phyloP scores from a whole-genome alignment of 2,329 filamentous ascomycete species.

The Nothophaeocryptopus gaeumannii region DNA sequence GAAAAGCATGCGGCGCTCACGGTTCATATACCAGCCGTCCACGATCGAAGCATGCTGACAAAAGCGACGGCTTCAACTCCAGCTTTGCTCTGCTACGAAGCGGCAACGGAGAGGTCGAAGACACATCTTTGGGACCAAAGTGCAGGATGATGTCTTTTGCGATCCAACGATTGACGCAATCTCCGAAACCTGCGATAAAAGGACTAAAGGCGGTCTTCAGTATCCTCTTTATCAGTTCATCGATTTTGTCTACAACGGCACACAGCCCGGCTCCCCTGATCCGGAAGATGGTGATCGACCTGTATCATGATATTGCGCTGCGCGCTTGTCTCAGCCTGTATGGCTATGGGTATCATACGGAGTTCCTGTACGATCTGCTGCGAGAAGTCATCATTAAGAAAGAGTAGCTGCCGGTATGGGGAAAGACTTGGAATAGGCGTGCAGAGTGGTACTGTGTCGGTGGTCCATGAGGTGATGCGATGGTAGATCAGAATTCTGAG shows the following conservation, averaged over 20 bases:
- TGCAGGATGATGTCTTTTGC: constrained; percentile 8
- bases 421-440: neutral
- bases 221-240: too few relatives aligned
- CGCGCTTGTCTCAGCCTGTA: neutral
- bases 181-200: constrained; percentile 1
- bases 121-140: constrained; percentile 6
- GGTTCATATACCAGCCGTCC: too few relatives aligned
- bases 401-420: neutral
- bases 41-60: too few relatives aligned
- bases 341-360: constrained; percentile 3
- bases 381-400: constrained; percentile 4
- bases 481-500: too few relatives aligned
- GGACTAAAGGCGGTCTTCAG: neutral
- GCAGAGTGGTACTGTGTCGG: neutral
- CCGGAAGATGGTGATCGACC: constrained; percentile 3
- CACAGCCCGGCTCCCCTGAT: neutral
- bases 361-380: constrained; percentile 6
- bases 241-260: constrained; percentile 8
- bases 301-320: constrained; percentile 2
- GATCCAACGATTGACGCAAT: constrained; percentile 5
- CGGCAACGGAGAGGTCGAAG: neutral
- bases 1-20: neutral
- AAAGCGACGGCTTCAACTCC: neutral
- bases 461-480: too few relatives aligned
- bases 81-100: neutral